These are phyloP conservation scores for Dichotomopilus funicola DNA, from an alignment of 2,329 filamentous ascomycete genomes.

Conservation along the genomic window DNA sequence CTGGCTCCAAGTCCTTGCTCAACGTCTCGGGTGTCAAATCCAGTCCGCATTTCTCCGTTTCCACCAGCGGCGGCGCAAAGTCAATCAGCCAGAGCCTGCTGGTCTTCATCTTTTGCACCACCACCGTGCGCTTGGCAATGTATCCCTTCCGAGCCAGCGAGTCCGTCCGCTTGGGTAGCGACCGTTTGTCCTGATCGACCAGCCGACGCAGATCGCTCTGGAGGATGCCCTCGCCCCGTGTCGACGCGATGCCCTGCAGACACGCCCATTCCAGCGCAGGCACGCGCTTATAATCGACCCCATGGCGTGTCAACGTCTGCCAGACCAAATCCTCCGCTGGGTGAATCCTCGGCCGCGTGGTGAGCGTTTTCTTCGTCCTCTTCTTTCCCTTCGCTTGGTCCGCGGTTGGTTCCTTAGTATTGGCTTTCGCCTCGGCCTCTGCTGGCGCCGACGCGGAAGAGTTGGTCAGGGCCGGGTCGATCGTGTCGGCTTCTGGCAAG, in stretches of 20 bases:
- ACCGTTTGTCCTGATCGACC: conserved; percentile 57
- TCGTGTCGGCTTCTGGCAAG: conserved; percentile 28
- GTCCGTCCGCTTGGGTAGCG: conserved; percentile 55
- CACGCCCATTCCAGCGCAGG: conserved; percentile 54
- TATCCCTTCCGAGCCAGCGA: conserved; percentile 54
- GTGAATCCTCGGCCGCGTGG: conserved; percentile 34
- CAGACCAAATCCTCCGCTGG: conserved; percentile 52
- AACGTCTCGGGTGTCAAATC: conserved; percentile 30
- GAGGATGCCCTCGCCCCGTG: conserved; percentile 48
- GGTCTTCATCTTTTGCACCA: conserved; percentile 53
- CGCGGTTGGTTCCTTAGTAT: neutral
- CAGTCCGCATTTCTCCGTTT: conserved; percentile 26
- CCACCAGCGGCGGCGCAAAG: conserved; percentile 44
- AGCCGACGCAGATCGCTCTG: conserved; percentile 54
- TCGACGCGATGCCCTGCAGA: conserved; percentile 51
- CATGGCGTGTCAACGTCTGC: conserved; percentile 54
- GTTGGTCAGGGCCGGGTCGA: neutral
- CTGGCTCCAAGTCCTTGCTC: conserved; percentile 42
- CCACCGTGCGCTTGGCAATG: conserved; percentile 53
- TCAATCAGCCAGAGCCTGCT: conserved; percentile 56
- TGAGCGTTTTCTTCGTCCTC: conserved; percentile 18
- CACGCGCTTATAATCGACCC: conserved; percentile 51
- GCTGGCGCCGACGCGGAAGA: neutral
- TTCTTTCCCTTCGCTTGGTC: conserved; percentile 10
- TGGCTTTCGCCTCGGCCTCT: neutral